A percentile compares a stretch with the other conserved stretches of the same genome.
Evolutionary conservation across 371 early-diverging fungal genomes (phyloP).

Genomic region (Rhizomucor miehei): DNA sequence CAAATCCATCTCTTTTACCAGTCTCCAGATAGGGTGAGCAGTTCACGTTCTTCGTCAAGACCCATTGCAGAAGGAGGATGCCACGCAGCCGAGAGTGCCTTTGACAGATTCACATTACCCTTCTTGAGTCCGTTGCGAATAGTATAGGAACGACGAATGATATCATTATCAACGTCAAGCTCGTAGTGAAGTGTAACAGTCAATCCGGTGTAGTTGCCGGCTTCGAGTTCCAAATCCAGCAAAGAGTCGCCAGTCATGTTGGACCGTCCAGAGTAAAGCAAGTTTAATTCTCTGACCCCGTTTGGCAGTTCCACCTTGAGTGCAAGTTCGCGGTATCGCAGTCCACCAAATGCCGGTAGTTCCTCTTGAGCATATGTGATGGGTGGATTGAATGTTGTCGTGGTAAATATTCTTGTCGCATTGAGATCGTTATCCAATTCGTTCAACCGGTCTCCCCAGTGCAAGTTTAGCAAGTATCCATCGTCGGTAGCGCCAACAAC

Average conservation of each 20-base stretch:
- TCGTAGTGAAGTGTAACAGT: conserved; percentile 23
- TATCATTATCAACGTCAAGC: conserved; percentile 26
- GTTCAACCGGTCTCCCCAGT: conserved; percentile 35
- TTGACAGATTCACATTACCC: conserved; percentile 13
- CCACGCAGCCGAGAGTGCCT: conserved; percentile 35
- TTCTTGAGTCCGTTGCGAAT: conserved; percentile 11
- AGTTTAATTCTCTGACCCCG: conserved; percentile 29
- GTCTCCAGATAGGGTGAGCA: conserved; percentile 33
- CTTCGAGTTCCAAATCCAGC: conserved; percentile 8
- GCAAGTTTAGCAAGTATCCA: conserved; percentile 23
- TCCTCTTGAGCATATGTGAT: conserved; percentile 32
- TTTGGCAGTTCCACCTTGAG: conserved; percentile 24
- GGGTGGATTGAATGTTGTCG: too few relatives aligned
- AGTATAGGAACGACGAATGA: conserved; percentile 22
- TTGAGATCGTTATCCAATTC: conserved; percentile 19
- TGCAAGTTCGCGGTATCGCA: conserved; percentile 29
- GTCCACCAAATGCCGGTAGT: conserved; percentile 38
- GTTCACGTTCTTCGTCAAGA: conserved; percentile 13
- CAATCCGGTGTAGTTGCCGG: conserved; percentile 14
- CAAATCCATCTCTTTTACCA: conserved; percentile 18
- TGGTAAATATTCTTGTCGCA: too few relatives aligned
- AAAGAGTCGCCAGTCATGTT: neutral
- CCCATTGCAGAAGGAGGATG: conserved; percentile 21
- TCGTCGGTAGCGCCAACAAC: conserved; percentile 28
- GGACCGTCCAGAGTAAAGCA: conserved; percentile 9